Conservation (phyloP, 495 filamentous ascomycete genomes). For the Chaetomium fimeti region DNA sequence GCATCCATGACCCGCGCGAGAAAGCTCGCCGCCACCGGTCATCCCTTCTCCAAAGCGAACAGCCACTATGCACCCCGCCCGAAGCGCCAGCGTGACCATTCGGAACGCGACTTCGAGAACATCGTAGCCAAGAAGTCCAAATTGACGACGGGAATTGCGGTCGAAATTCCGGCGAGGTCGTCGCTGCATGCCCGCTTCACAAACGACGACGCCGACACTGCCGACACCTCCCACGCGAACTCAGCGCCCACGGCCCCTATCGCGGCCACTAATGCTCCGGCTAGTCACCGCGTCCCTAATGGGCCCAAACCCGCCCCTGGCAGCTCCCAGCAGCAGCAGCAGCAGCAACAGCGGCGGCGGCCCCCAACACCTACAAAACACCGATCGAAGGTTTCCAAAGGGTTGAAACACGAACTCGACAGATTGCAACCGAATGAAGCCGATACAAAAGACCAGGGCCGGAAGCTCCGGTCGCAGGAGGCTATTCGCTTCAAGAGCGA, state of each 20-base stretch:
- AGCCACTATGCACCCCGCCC: conserved; percentile 22
- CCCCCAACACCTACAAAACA: conserved; percentile 43
- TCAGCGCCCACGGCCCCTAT: conserved; percentile 29
- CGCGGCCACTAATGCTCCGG: conserved; percentile 32
- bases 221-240: conserved; percentile 35
- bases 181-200: conserved; percentile 31
- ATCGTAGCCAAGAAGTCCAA: conserved; percentile 26
- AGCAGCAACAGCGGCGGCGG: conserved; percentile 21
- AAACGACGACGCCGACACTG: conserved; percentile 27
- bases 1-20: conserved; percentile 39
- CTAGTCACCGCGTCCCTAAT: conserved; percentile 21
- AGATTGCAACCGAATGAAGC: conserved; percentile 44
- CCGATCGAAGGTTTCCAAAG: conserved; percentile 51
- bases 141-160: conserved; percentile 37
- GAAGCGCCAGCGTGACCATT: conserved; percentile 31
- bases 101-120: conserved; percentile 22
- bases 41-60: conserved; percentile 23
- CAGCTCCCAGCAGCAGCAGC: conserved; percentile 24
- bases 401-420: conserved; percentile 53
- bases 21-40: conserved; percentile 23
- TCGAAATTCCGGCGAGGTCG: conserved; percentile 42
- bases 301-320: conserved; percentile 30
- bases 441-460: conserved; percentile 47
- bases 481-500: conserved; percentile 76
- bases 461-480: conserved; percentile 57